Conservation (phyloP, 2,329 filamentous ascomycete genomes). For the Pseudogymnoascus sp. region DNA sequence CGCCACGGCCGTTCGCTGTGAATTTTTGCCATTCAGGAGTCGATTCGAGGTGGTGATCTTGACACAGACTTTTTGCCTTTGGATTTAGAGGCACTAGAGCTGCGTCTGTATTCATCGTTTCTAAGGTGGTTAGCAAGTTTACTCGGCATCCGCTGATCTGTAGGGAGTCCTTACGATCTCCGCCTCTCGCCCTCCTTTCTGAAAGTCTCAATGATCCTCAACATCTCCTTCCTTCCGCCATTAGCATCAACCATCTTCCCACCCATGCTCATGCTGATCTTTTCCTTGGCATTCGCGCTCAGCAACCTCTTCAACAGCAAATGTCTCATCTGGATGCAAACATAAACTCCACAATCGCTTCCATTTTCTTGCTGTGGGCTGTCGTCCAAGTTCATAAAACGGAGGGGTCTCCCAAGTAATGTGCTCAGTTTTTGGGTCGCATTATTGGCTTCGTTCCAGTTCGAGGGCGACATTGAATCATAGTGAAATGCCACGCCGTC, state of each 20-base stretch:
- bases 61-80: background rate
- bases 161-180: conserved; percentile 57
- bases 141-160: background rate
- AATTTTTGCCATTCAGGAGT: background rate
- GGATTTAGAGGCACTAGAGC: background rate
- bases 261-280: conserved; percentile 89
- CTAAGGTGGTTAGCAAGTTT: background rate
- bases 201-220: conserved; percentile 78
- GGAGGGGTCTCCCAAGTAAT: conserved; percentile 59
- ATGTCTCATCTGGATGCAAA: conserved; percentile 91
- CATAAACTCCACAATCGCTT: conserved; percentile 91
- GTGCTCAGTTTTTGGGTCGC: conserved; percentile 62
- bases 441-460: conserved; percentile 64
- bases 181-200: conserved; percentile 81
- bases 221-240: conserved; percentile 81
- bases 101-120: conserved; percentile 3
- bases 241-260: conserved; percentile 76
- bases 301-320: conserved; percentile 80
- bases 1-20: background rate
- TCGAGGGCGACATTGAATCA: conserved; percentile 73
- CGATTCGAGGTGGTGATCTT: conserved; percentile 1
- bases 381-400: conserved; percentile 77
- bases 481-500: conserved; percentile 96
- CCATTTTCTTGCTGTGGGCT: conserved; percentile 87
- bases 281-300: conserved; percentile 69